These are phyloP conservation scores for Coriolopsis trogii DNA, from an alignment of 1,284 basidiomycete genomes.

Conservation along the genomic window DNA sequence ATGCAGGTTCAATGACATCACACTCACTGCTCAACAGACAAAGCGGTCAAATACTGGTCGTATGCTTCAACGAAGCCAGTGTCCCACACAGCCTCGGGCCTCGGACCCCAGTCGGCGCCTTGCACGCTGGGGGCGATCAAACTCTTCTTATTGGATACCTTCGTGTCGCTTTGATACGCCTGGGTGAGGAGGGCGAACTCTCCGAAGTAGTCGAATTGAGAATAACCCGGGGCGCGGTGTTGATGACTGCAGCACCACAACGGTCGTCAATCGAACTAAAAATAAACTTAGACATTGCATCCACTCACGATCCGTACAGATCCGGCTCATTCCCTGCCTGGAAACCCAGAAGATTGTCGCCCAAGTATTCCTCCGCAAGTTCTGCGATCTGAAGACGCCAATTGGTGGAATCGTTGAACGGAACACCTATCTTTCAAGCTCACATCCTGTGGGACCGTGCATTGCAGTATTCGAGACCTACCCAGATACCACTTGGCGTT, in stretches of 20 bases:
- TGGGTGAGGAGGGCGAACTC: constrained; percentile 50
- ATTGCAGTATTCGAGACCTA: neutral
- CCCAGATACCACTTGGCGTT: constrained; percentile 47
- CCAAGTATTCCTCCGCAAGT: constrained; percentile 52
- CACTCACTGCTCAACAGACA: constrained; percentile 55
- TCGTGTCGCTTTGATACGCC: constrained; percentile 44
- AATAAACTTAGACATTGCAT: constrained; percentile 28
- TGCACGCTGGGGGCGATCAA: constrained; percentile 54
- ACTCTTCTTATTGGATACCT: constrained; percentile 45
- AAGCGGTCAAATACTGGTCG: constrained; percentile 39
- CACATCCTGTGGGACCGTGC: neutral
- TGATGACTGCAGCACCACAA: constrained; percentile 30
- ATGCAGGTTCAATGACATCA: neutral
- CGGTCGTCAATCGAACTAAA: constrained; percentile 24
- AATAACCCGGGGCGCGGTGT: constrained; percentile 42
- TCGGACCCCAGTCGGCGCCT: constrained; percentile 32
- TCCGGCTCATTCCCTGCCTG: constrained; percentile 76
- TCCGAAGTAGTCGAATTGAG: constrained; percentile 46
- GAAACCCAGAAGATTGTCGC: constrained; percentile 58
- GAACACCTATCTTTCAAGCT: constrained; percentile 36
- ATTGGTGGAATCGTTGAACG: constrained; percentile 54
- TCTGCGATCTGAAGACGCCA: constrained; percentile 56
- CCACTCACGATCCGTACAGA: constrained; percentile 44
- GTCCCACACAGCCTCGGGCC: constrained; percentile 42
- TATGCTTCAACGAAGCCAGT: constrained; percentile 48